Evolutionary conservation across 2,329 filamentous ascomycete genomes (phyloP).

Genomic region (Trichoderma cornu-damae): DNA sequence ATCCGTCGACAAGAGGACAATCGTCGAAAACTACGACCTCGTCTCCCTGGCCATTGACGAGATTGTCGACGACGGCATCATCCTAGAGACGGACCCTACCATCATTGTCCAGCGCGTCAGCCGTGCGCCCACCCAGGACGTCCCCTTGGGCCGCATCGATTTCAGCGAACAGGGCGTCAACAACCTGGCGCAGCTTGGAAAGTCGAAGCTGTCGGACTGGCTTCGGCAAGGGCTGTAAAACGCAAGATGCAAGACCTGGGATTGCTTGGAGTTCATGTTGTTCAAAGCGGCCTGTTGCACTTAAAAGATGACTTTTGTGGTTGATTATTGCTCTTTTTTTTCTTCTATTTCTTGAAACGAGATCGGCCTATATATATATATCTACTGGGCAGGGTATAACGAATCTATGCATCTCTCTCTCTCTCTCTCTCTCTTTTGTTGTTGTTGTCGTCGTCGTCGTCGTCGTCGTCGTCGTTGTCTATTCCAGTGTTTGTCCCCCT

Average conservation of each 20-base stretch:
- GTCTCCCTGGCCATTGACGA: slow-evolving; percentile 93
- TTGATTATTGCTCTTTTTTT: slow-evolving; percentile 13
- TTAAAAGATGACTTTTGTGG: slow-evolving; percentile 6
- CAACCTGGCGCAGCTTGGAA: slow-evolving; percentile 90
- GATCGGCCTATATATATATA: slow-evolving; percentile 17
- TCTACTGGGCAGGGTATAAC: slow-evolving; percentile 19
- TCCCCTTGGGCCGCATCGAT: slow-evolving; percentile 89
- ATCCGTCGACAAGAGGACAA: slow-evolving; percentile 94
- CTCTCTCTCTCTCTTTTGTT: too few relatives aligned
- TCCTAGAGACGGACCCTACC: slow-evolving; percentile 94
- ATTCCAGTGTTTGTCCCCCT: slow-evolving; percentile 28
- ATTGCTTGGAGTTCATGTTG: slow-evolving; percentile 14
- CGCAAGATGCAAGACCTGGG: slow-evolving; percentile 3
- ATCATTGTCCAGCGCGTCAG: slow-evolving; percentile 90
- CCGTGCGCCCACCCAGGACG: slow-evolving; percentile 84
- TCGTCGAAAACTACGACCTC: slow-evolving; percentile 97
- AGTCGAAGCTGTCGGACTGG: slow-evolving; percentile 85
- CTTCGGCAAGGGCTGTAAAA: slow-evolving; percentile 77
- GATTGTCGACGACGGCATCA: slow-evolving; percentile 90
- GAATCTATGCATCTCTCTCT: slow-evolving; percentile 19
- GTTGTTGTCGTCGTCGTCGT: too few relatives aligned
- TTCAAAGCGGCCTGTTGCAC: slow-evolving; percentile 13
- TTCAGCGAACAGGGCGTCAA: slow-evolving; percentile 92
- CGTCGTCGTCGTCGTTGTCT: too few relatives aligned
- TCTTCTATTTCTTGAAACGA: slow-evolving; percentile 9